Percentiles rank a stretch among this genome's conserved stretches.
These are phyloP conservation scores for Corymbia citriodora DNA, from an alignment of 441 rosid species.

Conservation along the genomic window DNA sequence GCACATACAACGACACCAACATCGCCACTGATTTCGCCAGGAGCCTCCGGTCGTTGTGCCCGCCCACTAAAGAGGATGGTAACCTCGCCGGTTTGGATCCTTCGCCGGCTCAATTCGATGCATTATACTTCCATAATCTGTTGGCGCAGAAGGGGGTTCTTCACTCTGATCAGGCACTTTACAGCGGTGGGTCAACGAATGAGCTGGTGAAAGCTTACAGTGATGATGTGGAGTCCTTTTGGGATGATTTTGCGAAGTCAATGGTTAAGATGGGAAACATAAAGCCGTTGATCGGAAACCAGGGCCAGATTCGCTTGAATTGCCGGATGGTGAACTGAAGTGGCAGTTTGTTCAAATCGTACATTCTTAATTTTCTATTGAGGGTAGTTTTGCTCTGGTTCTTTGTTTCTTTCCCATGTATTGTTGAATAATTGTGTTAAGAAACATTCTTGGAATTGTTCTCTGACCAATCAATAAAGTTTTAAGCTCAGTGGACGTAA, in stretches of 20 bases:
- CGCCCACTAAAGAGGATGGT: not conserved
- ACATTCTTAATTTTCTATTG: not conserved
- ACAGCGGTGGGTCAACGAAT: slow-evolving; percentile 5
- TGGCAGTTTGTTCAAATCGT: not conserved
- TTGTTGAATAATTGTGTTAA: not conserved
- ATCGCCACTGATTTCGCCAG: slow-evolving; percentile 5
- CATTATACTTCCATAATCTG: slow-evolving; percentile 15
- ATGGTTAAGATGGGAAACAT: slow-evolving; percentile 28
- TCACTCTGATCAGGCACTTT: slow-evolving; percentile 25
- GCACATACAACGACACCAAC: slow-evolving; percentile 19
- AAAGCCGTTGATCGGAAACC: slow-evolving; percentile 16
- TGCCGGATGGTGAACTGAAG: slow-evolving; percentile 12
- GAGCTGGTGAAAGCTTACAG: slow-evolving; percentile 9
- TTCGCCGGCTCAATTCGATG: slow-evolving; percentile 7
- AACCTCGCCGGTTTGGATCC: slow-evolving; percentile 8
- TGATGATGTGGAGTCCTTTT: not conserved
- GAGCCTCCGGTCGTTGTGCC: slow-evolving; percentile 1
- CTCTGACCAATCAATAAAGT: not conserved
- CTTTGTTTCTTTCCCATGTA: not conserved
- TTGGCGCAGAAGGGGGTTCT: slow-evolving; percentile 19
- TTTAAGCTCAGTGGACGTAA: not conserved
- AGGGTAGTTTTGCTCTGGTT: not conserved
- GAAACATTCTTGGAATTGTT: not conserved
- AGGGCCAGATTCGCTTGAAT: slow-evolving; percentile 15
- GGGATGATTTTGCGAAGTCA: slow-evolving; percentile 15